Conservation (phyloP, 2,329 filamentous ascomycete genomes). For the Ilyonectria sp. region DNA sequence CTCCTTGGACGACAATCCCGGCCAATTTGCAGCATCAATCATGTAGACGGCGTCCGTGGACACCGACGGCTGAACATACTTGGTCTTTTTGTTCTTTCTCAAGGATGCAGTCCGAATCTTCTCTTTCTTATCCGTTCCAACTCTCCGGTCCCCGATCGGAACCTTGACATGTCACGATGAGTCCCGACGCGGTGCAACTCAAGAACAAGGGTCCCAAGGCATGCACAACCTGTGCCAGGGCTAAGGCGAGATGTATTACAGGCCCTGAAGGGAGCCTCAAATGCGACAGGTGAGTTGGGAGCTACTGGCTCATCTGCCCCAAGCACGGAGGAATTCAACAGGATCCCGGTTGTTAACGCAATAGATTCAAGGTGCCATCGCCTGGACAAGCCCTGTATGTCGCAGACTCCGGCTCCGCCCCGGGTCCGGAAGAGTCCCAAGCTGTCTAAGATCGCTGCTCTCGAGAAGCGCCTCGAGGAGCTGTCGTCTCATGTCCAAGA, state of each 20-base stretch:
- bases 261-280: conserved; percentile 57
- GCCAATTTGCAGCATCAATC: conserved; percentile 31
- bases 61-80: conserved; percentile 30
- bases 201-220: conserved; percentile 63
- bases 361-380: conserved; percentile 60
- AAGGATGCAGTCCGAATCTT: conserved; percentile 28
- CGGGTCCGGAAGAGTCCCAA: conserved; percentile 63
- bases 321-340: neutral
- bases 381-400: conserved; percentile 62
- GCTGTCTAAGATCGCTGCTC: conserved; percentile 64
- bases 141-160: conserved; percentile 27
- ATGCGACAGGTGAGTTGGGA: conserved; percentile 62
- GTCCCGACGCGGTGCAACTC: conserved; percentile 37
- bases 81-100: conserved; percentile 24
- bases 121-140: conserved; percentile 38
- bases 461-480: conserved; percentile 66
- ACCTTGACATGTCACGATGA: conserved; percentile 43
- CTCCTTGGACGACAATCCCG: conserved; percentile 35
- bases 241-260: conserved; percentile 66
- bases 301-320: neutral
- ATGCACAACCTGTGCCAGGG: conserved; percentile 66
- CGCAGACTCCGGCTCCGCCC: conserved; percentile 64
- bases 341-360: neutral
- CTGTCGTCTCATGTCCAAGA: conserved; percentile 62
- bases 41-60: conserved; percentile 37